These are phyloP conservation scores for Vararia minispora DNA, from an alignment of 768 basidiomycete genomes.

Conservation along the genomic window DNA sequence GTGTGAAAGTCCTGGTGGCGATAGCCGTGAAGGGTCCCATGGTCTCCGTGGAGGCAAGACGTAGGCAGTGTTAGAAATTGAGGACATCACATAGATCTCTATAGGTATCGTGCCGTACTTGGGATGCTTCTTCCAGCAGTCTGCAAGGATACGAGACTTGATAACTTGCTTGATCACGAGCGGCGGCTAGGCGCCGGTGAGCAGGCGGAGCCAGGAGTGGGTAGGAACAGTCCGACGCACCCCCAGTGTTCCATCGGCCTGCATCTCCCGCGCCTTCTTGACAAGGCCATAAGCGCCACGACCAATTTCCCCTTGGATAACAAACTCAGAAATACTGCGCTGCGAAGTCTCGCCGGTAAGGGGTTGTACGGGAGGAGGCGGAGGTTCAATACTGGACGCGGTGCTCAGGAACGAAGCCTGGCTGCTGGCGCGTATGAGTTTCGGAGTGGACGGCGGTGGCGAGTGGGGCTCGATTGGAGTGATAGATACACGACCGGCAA, in stretches of 20 bases:
- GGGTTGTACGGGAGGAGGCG: constrained; percentile 40
- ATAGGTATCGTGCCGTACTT: constrained; percentile 94
- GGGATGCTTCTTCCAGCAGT: constrained; percentile 98
- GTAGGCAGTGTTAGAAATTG: constrained; percentile 74
- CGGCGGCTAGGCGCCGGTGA: constrained; percentile 47
- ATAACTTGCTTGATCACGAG: constrained; percentile 97
- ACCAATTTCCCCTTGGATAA: constrained; percentile 81
- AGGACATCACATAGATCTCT: constrained; percentile 92
- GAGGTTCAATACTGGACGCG: constrained; percentile 48
- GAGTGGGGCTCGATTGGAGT: constrained; percentile 67
- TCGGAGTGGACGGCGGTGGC: constrained; percentile 50
- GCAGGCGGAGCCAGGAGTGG: constrained; percentile 7
- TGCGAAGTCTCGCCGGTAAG: constrained; percentile 38
- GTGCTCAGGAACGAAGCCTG: constrained; percentile 51
- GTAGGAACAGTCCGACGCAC: constrained; percentile 36
- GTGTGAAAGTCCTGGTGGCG: constrained; percentile 13
- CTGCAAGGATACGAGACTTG: constrained; percentile 95
- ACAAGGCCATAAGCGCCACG: constrained; percentile 94
- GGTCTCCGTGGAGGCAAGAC: constrained; percentile 68
- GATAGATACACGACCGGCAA: constrained; percentile 73
- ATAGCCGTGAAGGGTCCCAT: constrained; percentile 66
- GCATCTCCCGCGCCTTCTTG: constrained; percentile 76
- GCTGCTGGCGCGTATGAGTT: constrained; percentile 54
- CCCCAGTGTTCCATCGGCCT: constrained; percentile 65
- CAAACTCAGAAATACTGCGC: constrained; percentile 75